Evolutionary conservation across 106 monocot genomes (phyloP).

Genomic region (Dioscorea alata): DNA sequence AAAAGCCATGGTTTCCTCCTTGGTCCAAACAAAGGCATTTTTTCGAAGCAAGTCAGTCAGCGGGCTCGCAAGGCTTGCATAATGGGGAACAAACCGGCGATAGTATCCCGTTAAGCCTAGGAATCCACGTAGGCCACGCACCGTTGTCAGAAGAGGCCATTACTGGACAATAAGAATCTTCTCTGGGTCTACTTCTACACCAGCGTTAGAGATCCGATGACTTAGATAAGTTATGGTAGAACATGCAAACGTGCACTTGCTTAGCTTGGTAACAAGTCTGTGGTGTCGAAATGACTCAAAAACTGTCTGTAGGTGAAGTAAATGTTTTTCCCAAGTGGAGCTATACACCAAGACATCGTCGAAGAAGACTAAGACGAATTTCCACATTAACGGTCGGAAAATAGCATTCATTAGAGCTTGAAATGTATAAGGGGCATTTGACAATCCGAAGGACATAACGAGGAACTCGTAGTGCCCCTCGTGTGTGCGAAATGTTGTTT

Average conservation of each 20-base stretch:
- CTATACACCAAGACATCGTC: no score
- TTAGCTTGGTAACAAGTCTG: no score
- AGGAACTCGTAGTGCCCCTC: background rate
- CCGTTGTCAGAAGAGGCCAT: background rate
- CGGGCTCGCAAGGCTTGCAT: background rate
- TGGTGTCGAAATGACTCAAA: no score
- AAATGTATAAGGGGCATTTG: background rate
- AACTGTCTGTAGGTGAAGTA: no score
- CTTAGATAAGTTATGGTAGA: background rate
- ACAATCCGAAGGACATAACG: background rate
- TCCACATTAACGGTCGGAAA: background rate
- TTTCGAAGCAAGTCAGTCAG: constrained; percentile 1
- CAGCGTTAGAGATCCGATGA: background rate
- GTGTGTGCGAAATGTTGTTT: background rate
- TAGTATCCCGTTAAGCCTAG: constrained; percentile 10
- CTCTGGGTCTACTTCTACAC: background rate
- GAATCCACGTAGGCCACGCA: background rate
- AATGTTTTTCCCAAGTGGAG: no score
- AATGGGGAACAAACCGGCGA: background rate
- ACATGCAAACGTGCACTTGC: background rate
- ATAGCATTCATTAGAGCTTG: background rate
- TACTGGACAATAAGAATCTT: background rate
- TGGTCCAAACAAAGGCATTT: constrained; percentile 5
- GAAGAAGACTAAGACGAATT: background rate
- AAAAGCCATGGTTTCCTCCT: background rate